A percentile compares a stretch with the other conserved stretches of the same genome.
phyloP scores from a whole-genome alignment of 108 stramenopile species.

The Nannochloropsis gaditana region DNA sequence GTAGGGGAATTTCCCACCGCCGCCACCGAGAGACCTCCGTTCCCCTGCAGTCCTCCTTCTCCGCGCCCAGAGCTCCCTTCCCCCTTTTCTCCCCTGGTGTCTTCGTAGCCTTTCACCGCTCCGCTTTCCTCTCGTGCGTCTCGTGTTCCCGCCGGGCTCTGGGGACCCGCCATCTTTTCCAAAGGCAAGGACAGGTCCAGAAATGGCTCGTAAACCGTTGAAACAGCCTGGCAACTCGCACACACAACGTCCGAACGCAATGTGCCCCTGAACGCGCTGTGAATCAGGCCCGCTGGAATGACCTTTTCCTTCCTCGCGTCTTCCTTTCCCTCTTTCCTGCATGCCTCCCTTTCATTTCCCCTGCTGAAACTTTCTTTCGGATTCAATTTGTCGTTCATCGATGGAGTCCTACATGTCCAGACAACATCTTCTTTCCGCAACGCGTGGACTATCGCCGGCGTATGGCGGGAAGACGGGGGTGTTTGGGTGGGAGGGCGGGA shows the following conservation, averaged over 20 bases:
- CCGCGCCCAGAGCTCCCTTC: no score
- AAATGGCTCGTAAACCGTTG: constrained; percentile 41
- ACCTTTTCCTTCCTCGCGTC: no score
- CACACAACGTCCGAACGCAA: constrained; percentile 50
- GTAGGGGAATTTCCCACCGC: no score
- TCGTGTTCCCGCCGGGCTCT: no score
- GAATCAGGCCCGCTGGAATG: not conserved
- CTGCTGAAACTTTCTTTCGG: not conserved
- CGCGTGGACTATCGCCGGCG: no score
- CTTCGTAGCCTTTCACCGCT: no score
- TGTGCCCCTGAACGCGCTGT: not conserved
- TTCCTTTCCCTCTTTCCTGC: not conserved
- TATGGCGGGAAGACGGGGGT: not conserved
- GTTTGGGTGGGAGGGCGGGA: not conserved
- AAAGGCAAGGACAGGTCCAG: constrained; percentile 38
- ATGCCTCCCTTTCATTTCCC: not conserved
- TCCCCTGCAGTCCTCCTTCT: no score
- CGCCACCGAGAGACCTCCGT: no score
- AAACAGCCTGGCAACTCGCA: constrained; percentile 33
- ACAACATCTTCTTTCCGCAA: no score
- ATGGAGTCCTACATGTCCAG: no score
- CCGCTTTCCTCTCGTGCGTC: no score
- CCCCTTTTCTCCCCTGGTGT: no score
- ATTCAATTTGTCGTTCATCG: not conserved
- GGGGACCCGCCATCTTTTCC: not conserved